phyloP scores from a whole-genome alignment of 768 basidiomycete species.

The Hypholoma fasciculare region DNA sequence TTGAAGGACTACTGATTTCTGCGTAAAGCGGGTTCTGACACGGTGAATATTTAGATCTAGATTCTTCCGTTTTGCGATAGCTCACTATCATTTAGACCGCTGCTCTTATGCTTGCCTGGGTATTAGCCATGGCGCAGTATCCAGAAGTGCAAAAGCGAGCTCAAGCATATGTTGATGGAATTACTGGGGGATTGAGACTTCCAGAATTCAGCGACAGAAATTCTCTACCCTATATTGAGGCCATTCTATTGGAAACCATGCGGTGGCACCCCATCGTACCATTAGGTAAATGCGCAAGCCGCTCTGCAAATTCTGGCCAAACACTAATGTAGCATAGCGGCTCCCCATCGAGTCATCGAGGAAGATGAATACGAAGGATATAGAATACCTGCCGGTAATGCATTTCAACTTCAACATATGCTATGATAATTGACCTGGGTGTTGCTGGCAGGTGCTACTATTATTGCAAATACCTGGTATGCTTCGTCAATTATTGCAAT shows the following conservation, averaged over 20 bases:
- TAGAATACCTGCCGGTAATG: conserved; percentile 23
- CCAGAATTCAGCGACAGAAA: conserved; percentile 42
- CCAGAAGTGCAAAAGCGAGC: conserved; percentile 44
- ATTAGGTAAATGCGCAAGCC: conserved; percentile 24
- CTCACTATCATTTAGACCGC: conserved; percentile 19
- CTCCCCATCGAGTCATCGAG: conserved; percentile 31
- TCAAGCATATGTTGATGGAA: conserved; percentile 43
- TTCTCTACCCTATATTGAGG: conserved; percentile 42
- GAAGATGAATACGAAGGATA: conserved; percentile 35
- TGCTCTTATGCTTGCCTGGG: conserved; percentile 26
- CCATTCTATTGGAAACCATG: conserved; percentile 40
- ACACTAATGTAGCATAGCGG: conserved; percentile 19
- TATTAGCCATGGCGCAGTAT: conserved; percentile 36
- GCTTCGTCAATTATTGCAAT: neutral
- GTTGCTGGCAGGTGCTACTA: conserved; percentile 20
- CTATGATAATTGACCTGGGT: neutral
- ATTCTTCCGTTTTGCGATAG: neutral
- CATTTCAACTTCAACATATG: neutral
- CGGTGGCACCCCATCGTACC: conserved; percentile 42
- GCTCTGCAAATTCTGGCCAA: neutral
- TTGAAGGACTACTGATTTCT: neutral
- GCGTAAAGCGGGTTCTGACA: conserved; percentile 3
- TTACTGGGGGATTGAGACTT: conserved; percentile 37
- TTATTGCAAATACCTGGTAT: conserved; percentile 29
- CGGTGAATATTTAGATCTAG: neutral